Base-by-base conservation (phyloP, 192 early-diverging fungal species). In the Mortierella antarctica region DNA sequence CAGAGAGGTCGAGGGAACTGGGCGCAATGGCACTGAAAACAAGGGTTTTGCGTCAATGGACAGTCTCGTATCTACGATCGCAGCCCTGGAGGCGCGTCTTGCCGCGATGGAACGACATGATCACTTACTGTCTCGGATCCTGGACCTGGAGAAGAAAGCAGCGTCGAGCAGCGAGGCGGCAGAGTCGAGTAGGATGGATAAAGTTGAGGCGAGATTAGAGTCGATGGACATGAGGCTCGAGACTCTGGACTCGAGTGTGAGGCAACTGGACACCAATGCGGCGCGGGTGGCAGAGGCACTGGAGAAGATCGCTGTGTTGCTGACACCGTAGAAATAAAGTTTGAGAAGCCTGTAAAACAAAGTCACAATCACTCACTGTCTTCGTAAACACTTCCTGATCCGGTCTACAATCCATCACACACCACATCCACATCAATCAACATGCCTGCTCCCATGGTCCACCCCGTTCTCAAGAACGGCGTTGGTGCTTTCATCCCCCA, bases 401-500 rank as follows among this genome's bases (percentile, higher is more conserved):
- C 54, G 15, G 5, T 31, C 31, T 31, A 13, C 23, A 53, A 8
- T 15, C 52, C 15, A 15, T 53, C 57, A 59, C 14, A 17, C 31
- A 41, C 57, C 14, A 53, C 52, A 41, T 15, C 14, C 8, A 40
- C 57, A 59, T 59, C 31, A 41, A n/a, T 41, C 48, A 79, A 10
- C 54, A 79, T 79, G 75, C 41, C 69, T 12, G 63, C 75, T 56
- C 62, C 63, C 39, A 46, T 80, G 76, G 63, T 54, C 12, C 77
- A 80, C 51, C 77, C 84, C 40, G 66, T 78, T 45, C 73, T 85
- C 45, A 90, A 84, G 76, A 95, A 95, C 67, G 93, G 93, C 9
- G 90, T 92, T 31, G 93, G 91, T 9, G 87, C 89, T 13, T 95
- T 91, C 80, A 84, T 94, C 12, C 88, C 92, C 45, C 92, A 91